Conservation (phyloP, 257 asterid species). For the Jasminum sambac region DNA sequence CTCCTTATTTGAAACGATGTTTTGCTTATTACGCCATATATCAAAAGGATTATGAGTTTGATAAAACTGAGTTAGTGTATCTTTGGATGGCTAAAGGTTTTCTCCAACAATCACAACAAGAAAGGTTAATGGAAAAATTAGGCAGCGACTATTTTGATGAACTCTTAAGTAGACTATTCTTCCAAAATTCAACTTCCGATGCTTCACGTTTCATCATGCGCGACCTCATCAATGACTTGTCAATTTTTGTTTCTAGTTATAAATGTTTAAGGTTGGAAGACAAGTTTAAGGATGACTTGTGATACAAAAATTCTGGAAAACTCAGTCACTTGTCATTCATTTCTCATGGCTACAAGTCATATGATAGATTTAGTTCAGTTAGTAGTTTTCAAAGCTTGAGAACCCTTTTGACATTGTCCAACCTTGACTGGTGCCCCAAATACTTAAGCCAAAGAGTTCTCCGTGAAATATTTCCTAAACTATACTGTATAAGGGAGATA, state of each 20-base stretch:
- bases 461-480: constrained; percentile 20
- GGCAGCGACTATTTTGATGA: constrained; percentile 30
- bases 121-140: constrained; percentile 25
- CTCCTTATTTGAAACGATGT: constrained; percentile 28
- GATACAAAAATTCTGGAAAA: constrained; percentile 14
- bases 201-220: constrained; percentile 30
- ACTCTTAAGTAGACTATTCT: constrained; percentile 30
- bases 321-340: constrained; percentile 33
- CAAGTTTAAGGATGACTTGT: constrained; percentile 18
- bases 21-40: constrained; percentile 33
- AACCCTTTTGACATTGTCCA: constrained; percentile 33
- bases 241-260: constrained; percentile 30
- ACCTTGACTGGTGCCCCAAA: constrained; percentile 6
- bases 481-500: constrained; percentile 27
- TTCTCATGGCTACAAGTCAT: constrained; percentile 24
- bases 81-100: constrained; percentile 42
- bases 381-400: constrained; percentile 28
- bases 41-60: constrained; percentile 33
- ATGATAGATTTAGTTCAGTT: constrained; percentile 22
- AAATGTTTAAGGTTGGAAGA: constrained; percentile 33
- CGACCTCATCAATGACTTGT: constrained; percentile 34
- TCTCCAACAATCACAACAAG: constrained; percentile 20
- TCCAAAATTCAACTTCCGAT: constrained; percentile 18
- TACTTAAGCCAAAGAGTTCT: constrained; percentile 19
- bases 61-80: constrained; percentile 24